These are phyloP conservation scores for Staphylotrichum longicolle DNA, from an alignment of 495 filamentous ascomycete species.

Conservation along the genomic window DNA sequence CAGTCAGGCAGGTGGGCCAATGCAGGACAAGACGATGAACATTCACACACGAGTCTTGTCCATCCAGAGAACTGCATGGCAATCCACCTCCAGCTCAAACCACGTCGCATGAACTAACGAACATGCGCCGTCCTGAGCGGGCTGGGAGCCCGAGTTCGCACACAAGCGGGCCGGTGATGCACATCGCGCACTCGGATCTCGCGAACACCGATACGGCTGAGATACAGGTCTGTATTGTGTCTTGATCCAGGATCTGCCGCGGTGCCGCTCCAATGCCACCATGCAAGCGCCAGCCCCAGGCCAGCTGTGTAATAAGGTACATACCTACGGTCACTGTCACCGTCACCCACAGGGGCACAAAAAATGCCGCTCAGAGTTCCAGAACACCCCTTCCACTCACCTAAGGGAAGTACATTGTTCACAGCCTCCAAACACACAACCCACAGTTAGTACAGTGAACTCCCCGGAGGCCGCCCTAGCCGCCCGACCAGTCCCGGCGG, in stretches of 20 bases:
- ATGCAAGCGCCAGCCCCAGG: background rate
- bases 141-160: too few relatives aligned
- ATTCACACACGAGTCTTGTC: background rate
- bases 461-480: slow-evolving; percentile 10
- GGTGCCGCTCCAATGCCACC: slow-evolving; percentile 11
- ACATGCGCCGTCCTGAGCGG: too few relatives aligned
- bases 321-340: too few relatives aligned
- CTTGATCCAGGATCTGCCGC: slow-evolving; percentile 3
- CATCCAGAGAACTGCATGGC: background rate
- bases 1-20: slow-evolving; percentile 18
- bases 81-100: background rate
- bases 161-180: too few relatives aligned
- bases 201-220: too few relatives aligned
- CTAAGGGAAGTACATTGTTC: too few relatives aligned
- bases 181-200: too few relatives aligned
- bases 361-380: slow-evolving; percentile 11
- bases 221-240: too few relatives aligned
- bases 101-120: too few relatives aligned
- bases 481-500: background rate
- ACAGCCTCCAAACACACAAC: background rate
- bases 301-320: background rate
- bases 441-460: background rate
- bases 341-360: too few relatives aligned
- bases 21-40: slow-evolving; percentile 1
- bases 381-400: background rate